A percentile compares a stretch with the other conserved stretches of the same genome.
Evolutionary conservation across 2,329 filamentous ascomycete genomes (phyloP).

Genomic region (Basipetospora chlamydospora): DNA sequence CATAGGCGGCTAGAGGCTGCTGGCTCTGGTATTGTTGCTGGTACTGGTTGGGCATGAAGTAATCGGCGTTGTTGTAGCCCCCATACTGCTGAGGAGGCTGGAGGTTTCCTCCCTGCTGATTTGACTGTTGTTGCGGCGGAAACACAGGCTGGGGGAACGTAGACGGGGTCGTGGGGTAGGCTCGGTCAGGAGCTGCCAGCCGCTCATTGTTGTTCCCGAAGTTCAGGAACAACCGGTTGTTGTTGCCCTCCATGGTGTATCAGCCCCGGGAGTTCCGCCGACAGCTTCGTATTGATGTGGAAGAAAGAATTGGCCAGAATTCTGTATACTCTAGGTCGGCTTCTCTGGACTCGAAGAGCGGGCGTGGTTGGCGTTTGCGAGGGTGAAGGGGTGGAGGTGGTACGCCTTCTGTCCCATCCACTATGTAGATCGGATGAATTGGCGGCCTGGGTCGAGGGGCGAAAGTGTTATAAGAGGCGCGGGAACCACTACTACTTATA

Average conservation of each 20-base stretch:
- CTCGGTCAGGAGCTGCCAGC: slow-evolving; percentile 44
- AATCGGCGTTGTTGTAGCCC: slow-evolving; percentile 6
- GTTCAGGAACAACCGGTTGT: slow-evolving; percentile 52
- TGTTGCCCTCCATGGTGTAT: slow-evolving; percentile 42
- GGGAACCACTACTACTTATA: no score
- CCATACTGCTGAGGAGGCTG: slow-evolving; percentile 22
- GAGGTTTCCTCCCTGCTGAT: slow-evolving; percentile 9
- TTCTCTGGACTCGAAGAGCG: no score
- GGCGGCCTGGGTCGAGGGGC: no score
- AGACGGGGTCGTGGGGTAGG: slow-evolving; percentile 80
- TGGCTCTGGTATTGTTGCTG: slow-evolving; percentile 30
- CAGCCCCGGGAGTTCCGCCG: slow-evolving; percentile 12
- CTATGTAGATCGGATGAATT: no score
- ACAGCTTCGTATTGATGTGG: slow-evolving; percentile 6
- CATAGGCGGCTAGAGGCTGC: slow-evolving; percentile 29
- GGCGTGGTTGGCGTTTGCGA: no score
- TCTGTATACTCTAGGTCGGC: no score
- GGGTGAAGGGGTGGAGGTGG: no score
- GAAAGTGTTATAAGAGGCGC: no score
- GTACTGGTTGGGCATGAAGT: slow-evolving; percentile 8
- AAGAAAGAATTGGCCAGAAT: no score
- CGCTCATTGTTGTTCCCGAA: slow-evolving; percentile 52
- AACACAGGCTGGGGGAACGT: slow-evolving; percentile 89
- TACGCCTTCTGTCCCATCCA: no score
- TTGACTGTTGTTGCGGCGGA: slow-evolving; percentile 27